A percentile compares a stretch with the other conserved stretches of the same genome.
Conservation (phyloP, 805 yeast species). For the Teunomyces stri region DNA sequence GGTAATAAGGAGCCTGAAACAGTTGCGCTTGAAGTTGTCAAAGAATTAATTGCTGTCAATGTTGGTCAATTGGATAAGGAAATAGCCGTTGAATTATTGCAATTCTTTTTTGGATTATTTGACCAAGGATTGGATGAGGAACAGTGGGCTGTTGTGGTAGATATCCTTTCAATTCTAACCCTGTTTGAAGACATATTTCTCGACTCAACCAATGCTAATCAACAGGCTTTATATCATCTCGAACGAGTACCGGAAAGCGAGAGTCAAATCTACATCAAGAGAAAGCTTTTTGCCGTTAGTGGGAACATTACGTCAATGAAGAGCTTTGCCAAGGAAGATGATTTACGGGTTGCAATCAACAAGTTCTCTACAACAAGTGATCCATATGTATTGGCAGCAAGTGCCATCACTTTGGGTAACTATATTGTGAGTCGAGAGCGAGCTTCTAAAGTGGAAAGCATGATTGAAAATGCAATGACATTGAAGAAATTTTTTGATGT, state of each 20-base stretch:
- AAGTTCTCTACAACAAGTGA: conserved; percentile 10
- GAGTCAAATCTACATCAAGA: conserved; percentile 14
- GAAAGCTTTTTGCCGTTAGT: conserved; percentile 32
- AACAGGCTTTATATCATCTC: conserved; percentile 2
- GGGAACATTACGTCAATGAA: conserved; percentile 36
- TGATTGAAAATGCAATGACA: conserved; percentile 5
- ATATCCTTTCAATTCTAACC: neutral
- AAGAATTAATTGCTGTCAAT: conserved; percentile 5
- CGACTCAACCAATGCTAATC: conserved; percentile 2
- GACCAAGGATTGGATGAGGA: conserved; percentile 1
- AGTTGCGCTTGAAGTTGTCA: conserved; percentile 6
- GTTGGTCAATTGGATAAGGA: neutral
- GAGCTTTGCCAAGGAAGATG: conserved; percentile 20
- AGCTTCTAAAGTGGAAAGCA: conserved; percentile 11
- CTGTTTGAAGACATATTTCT: conserved; percentile 5
- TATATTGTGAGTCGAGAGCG: conserved; percentile 22
- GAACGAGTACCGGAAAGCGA: conserved; percentile 2
- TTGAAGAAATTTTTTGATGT: conserved; percentile 15
- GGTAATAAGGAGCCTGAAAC: conserved; percentile 6
- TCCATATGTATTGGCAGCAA: conserved; percentile 28
- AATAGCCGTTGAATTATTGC: neutral
- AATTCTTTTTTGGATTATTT: neutral
- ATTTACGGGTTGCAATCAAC: conserved; percentile 17
- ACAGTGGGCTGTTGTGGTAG: neutral
- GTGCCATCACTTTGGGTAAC: conserved; percentile 36